Percentiles rank a stretch among this genome's conserved stretches.
These are phyloP conservation scores for Canna indica DNA, from an alignment of 176 grass and related monocot genomes.

Conservation along the genomic window DNA sequence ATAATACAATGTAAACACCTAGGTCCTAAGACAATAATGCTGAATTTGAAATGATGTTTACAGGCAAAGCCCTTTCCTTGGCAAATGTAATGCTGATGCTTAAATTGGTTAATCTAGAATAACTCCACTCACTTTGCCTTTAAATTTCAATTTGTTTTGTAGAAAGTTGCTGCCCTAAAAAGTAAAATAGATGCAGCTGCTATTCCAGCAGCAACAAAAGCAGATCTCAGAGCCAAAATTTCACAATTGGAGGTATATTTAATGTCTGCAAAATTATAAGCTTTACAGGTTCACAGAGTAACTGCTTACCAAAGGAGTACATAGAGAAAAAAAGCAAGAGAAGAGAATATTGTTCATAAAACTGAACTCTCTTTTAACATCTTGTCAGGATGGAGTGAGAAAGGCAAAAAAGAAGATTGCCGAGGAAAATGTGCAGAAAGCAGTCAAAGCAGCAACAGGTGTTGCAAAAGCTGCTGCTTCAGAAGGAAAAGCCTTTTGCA, in stretches of 20 bases:
- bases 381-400: constrained; percentile 63
- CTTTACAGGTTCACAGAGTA: background rate
- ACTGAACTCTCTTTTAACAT: background rate
- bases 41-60: background rate
- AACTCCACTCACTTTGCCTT: background rate
- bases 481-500: constrained; percentile 49
- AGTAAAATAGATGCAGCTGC: constrained; percentile 56
- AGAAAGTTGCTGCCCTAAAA: constrained; percentile 89
- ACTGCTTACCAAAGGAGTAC: background rate
- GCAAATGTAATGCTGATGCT: background rate
- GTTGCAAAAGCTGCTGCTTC: constrained; percentile 60
- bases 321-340: background rate
- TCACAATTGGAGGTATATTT: constrained; percentile 67
- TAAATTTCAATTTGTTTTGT: constrained; percentile 16
- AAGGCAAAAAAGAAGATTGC: constrained; percentile 85
- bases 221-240: constrained; percentile 65
- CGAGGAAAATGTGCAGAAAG: constrained; percentile 83
- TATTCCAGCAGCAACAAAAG: constrained; percentile 81
- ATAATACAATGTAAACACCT: background rate
- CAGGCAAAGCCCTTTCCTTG: no score
- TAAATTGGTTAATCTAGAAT: background rate
- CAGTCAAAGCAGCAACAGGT: constrained; percentile 47
- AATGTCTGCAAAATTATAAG: constrained; percentile 1
- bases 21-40: background rate
- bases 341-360: background rate